Base-by-base conservation (phyloP, 192 early-diverging fungal genomes). In the Cetraspora pellucida region DNA sequence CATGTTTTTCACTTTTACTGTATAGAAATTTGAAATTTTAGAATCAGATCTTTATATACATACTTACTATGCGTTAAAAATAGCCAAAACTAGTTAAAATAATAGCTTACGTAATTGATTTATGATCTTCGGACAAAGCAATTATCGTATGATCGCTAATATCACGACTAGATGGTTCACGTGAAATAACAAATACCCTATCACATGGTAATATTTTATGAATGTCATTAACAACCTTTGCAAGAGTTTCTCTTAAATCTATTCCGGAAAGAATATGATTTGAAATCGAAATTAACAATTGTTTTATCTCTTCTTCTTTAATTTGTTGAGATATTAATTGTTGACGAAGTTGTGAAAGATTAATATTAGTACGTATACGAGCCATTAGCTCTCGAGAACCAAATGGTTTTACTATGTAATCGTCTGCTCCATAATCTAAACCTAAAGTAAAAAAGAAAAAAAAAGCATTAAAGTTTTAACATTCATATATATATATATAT, bases 371-470 rank as follows among this genome's bases (percentile, higher is more conserved):
- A 0, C 84, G 77, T 17, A 89, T 85, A 52, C 88, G 84, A 8
- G 87, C 84, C 13, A 89, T 74, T 19, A 91, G 78, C 55, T 91
- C 89, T 49, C 82, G 77, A 19, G 81, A 72, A 10, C 72, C 80
- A 44, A 87, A 86, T 1, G 85, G 83, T 54, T 85, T 86, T 30
- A 82, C 83, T 13, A 91, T 67, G 77, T 86, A 89, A 25, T 91
- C 89, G 74, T 91, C 89, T 0, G 89, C 89, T 30, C 89, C 89
- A 0, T 79, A 73, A 27, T 84, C 79, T 43, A 91, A 57, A 1
- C 87, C 89, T 55, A 81, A 81, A 37, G 7, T 6, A 37, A 37
- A 37, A 37, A 37, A 3, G 82, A 81, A 37, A 37, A 37, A 37
- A 37, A 37, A 37, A 37, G 1, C n/a, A n/a, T 37, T 37, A 37